phyloP scores from a whole-genome alignment of 2,329 filamentous ascomycete genomes.

The Coleophoma crateriformis region DNA sequence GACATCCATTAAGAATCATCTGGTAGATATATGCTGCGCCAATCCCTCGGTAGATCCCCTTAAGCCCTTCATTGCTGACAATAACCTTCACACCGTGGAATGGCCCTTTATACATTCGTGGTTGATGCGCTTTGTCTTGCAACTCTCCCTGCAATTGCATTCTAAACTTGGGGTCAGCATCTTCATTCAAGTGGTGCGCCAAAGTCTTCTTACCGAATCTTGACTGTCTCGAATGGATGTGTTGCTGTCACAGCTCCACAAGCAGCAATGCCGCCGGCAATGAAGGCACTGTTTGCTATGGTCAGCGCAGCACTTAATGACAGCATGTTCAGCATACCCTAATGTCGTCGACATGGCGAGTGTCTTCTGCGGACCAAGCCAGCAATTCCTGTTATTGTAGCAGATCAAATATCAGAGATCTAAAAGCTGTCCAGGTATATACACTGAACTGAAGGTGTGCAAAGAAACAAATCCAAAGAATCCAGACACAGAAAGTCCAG shows the following conservation, averaged over 20 bases:
- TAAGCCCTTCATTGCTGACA: conserved; percentile 79
- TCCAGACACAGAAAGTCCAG: no score
- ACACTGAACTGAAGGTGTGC: background rate
- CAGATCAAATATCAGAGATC: background rate
- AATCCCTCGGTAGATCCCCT: conserved; percentile 82
- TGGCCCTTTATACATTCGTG: conserved; percentile 84
- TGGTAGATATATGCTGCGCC: conserved; percentile 95
- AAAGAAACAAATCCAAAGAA: background rate
- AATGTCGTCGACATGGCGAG: conserved; percentile 46
- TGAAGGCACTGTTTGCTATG: conserved; percentile 59
- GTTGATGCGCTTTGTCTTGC: conserved; percentile 77
- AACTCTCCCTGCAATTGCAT: conserved; percentile 96
- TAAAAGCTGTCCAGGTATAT: background rate
- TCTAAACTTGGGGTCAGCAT: conserved; percentile 37
- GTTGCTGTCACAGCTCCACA: conserved; percentile 97
- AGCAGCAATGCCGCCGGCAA: conserved; percentile 92
- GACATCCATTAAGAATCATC: conserved; percentile 91
- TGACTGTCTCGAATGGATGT: conserved; percentile 97
- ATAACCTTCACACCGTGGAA: conserved; percentile 90
- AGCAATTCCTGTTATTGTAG: conserved; percentile 7
- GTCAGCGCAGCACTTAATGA: no score
- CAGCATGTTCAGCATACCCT: conserved; percentile 29
- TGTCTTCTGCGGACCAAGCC: conserved; percentile 16
- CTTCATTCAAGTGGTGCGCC: background rate
- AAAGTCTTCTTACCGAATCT: conserved; percentile 69